Conservation (phyloP, 345 rosid species). For the Aurinia saxatilis region DNA sequence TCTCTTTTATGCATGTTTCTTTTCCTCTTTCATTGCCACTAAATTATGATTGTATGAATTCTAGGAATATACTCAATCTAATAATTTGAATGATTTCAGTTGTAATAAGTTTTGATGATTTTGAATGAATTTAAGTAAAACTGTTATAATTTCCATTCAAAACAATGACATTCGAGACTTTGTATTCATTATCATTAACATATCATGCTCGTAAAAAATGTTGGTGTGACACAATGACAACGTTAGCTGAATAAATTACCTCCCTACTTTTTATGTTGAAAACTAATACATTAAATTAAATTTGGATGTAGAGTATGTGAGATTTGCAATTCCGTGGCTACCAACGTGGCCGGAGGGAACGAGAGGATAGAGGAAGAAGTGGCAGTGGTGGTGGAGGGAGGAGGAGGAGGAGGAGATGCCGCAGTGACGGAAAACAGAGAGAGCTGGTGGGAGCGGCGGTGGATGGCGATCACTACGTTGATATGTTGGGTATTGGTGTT, state of each 20-base stretch:
- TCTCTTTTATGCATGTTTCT: neutral
- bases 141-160: too few relatives aligned
- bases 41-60: neutral
- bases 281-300: neutral
- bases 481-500: neutral
- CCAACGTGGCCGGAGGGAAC: slow-evolving; percentile 41
- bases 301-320: slow-evolving; percentile 57
- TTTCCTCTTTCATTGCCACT: neutral
- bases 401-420: neutral
- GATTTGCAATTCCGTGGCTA: slow-evolving; percentile 63
- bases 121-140: too few relatives aligned
- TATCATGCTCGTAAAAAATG: too few relatives aligned
- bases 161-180: too few relatives aligned
- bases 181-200: too few relatives aligned
- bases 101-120: too few relatives aligned
- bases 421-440: neutral
- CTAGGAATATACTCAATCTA: too few relatives aligned
- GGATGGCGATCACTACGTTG: neutral
- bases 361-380: slow-evolving; percentile 40
- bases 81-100: too few relatives aligned
- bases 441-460: neutral
- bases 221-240: too few relatives aligned
- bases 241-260: too few relatives aligned
- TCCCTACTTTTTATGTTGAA: too few relatives aligned
- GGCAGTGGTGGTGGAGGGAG: neutral